Evolutionary conservation across 1,139 yeast genomes (phyloP).

Genomic region (Blastobotrys proliferans): DNA sequence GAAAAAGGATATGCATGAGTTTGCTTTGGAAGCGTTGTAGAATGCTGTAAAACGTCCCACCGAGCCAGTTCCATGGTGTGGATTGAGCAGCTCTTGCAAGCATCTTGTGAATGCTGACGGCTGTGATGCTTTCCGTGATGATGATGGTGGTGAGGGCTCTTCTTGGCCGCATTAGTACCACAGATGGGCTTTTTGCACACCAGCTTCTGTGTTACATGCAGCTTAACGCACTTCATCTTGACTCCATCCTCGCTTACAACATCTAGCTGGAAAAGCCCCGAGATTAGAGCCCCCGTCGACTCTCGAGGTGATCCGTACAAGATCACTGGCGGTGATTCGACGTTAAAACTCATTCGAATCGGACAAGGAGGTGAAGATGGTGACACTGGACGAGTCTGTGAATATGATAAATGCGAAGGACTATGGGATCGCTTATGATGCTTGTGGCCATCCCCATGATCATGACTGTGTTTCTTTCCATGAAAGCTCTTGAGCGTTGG

Average conservation of each 20-base stretch:
- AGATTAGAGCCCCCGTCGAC: constrained; percentile 79
- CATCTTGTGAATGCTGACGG: not conserved
- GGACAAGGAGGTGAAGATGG: constrained; percentile 15
- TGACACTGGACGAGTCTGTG: constrained; percentile 9
- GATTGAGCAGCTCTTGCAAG: constrained; percentile 46
- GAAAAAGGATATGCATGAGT: constrained; percentile 90
- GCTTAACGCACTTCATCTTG: constrained; percentile 51
- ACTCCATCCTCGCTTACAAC: constrained; percentile 31
- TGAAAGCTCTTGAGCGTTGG: constrained; percentile 12
- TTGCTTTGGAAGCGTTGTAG: constrained; percentile 53
- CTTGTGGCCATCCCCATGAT: constrained; percentile 2
- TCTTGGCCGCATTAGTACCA: constrained; percentile 2
- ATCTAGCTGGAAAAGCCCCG: constrained; percentile 54
- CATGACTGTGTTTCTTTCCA: constrained; percentile 4
- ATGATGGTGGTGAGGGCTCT: constrained; percentile 14
- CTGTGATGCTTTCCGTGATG: constrained; percentile 15
- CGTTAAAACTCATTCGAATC: constrained; percentile 49
- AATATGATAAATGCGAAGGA: constrained; percentile 1
- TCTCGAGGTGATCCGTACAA: constrained; percentile 75
- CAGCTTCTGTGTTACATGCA: constrained; percentile 68
- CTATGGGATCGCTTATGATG: constrained; percentile 1
- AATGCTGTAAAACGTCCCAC: constrained; percentile 76
- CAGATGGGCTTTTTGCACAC: constrained; percentile 23
- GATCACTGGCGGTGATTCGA: constrained; percentile 90
- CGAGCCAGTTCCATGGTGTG: constrained; percentile 63